Conservation (phyloP, 2,329 filamentous ascomycete genomes). For the Neopestalotiopsis sp. region DNA sequence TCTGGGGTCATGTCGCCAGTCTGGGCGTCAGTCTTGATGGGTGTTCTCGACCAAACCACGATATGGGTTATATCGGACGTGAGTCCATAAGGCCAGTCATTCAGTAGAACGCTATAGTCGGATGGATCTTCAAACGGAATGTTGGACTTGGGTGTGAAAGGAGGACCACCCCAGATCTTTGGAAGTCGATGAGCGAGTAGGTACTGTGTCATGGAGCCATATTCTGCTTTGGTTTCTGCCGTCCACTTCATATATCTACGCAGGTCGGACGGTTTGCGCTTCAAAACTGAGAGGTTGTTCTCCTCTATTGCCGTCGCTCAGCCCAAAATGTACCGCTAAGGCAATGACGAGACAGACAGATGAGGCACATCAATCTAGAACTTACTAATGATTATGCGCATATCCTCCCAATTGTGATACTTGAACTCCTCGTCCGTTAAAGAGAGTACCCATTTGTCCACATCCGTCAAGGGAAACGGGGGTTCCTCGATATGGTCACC, state of each 20-base stretch:
- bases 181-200: conserved; percentile 75
- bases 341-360: not conserved
- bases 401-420: conserved; percentile 74
- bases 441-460: conserved; percentile 62
- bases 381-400: conserved; percentile 70
- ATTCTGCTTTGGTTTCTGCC: conserved; percentile 68
- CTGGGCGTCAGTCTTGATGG: conserved; percentile 71
- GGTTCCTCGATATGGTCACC: conserved; percentile 44
- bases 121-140: conserved; percentile 58
- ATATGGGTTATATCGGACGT: conserved; percentile 73
- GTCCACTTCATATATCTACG: conserved; percentile 82
- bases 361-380: not conserved
- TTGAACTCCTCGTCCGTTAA: conserved; percentile 73
- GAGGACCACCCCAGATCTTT: conserved; percentile 65
- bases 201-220: conserved; percentile 82
- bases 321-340: conserved; percentile 11
- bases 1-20: conserved; percentile 75
- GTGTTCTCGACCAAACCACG: conserved; percentile 89
- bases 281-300: conserved; percentile 74
- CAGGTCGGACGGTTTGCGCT: conserved; percentile 80
- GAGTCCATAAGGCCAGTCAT: conserved; percentile 94
- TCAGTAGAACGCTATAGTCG: conserved; percentile 75
- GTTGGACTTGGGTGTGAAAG: conserved; percentile 56
- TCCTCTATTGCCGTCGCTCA: conserved; percentile 41
- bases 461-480: conserved; percentile 64